phyloP scores from a whole-genome alignment of 257 asterid genomes.

The Echites panduratus region DNA sequence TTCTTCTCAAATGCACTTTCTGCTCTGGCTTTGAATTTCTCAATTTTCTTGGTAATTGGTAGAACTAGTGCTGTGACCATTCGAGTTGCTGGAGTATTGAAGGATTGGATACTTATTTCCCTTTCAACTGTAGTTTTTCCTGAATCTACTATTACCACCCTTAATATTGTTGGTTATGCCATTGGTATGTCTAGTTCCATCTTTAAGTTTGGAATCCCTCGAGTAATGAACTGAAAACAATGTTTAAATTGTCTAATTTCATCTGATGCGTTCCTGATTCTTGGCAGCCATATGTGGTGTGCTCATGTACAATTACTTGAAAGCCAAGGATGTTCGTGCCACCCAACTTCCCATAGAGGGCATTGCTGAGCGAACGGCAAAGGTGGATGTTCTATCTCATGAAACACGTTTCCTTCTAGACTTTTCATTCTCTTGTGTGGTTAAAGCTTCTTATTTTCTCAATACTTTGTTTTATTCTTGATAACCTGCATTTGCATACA shows the following conservation, averaged over 20 bases:
- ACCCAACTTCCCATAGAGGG: slow-evolving; percentile 40
- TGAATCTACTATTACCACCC: slow-evolving; percentile 76
- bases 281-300: slow-evolving; percentile 88
- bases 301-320: slow-evolving; percentile 62
- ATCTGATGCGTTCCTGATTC: not conserved
- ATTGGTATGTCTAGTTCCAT: slow-evolving; percentile 50
- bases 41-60: slow-evolving; percentile 89
- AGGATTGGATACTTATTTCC: slow-evolving; percentile 97
- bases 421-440: not conserved
- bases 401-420: not conserved
- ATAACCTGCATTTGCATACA: not conserved
- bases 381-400: slow-evolving; percentile 26
- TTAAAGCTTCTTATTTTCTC: not conserved
- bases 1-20: slow-evolving; percentile 96
- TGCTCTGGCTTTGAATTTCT: slow-evolving; percentile 93
- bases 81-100: slow-evolving; percentile 94
- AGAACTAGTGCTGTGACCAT: slow-evolving; percentile 98
- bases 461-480: not conserved
- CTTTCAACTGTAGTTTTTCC: slow-evolving; percentile 91
- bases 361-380: slow-evolving; percentile 47
- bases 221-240: not conserved
- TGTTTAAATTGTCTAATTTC: not conserved
- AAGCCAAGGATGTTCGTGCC: slow-evolving; percentile 52
- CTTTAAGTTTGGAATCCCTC: not conserved
- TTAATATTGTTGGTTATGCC: slow-evolving; percentile 88